Conservation (phyloP, 225 moss, liverwort and hornwort species). For the Rhytidiadelphus loreus region DNA sequence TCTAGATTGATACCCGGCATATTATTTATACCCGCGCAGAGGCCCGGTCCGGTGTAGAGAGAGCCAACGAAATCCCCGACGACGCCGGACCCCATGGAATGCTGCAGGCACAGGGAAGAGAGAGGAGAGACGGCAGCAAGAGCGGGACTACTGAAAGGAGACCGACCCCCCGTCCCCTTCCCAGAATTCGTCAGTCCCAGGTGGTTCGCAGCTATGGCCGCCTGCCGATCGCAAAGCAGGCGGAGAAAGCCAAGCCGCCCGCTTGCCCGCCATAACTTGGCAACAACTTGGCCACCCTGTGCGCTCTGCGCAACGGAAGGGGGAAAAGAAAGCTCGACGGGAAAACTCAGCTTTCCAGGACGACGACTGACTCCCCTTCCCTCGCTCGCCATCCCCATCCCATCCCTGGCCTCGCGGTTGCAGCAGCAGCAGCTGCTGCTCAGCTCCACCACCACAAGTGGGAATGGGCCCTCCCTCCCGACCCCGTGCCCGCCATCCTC, state of each 20-base stretch:
- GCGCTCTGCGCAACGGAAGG: background rate
- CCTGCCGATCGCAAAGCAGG: background rate
- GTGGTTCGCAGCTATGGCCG: background rate
- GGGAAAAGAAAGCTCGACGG: background rate
- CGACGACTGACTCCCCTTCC: background rate
- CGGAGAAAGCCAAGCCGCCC: background rate
- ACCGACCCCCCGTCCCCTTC: background rate
- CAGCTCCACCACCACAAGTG: constrained; percentile 13
- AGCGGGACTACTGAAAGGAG: background rate
- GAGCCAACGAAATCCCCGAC: background rate
- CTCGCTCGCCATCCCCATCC: background rate
- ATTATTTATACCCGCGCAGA: background rate
- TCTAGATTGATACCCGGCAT: background rate
- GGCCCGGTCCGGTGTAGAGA: background rate
- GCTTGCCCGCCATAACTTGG: background rate
- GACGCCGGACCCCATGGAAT: background rate
- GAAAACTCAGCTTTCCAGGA: constrained; percentile 13
- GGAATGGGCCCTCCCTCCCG: constrained; percentile 36
- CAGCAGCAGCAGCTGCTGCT: background rate
- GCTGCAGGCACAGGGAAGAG: background rate
- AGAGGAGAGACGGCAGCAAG: background rate
- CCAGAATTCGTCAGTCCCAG: constrained; percentile 7
- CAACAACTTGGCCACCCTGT: background rate
- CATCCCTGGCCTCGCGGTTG: constrained; percentile 17
- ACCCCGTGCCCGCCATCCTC: constrained; percentile 29